A percentile compares a stretch with the other conserved stretches of the same genome.
These are phyloP conservation scores for Dendrobium huoshanense DNA, from an alignment of 106 monocot genomes.

Conservation along the genomic window DNA sequence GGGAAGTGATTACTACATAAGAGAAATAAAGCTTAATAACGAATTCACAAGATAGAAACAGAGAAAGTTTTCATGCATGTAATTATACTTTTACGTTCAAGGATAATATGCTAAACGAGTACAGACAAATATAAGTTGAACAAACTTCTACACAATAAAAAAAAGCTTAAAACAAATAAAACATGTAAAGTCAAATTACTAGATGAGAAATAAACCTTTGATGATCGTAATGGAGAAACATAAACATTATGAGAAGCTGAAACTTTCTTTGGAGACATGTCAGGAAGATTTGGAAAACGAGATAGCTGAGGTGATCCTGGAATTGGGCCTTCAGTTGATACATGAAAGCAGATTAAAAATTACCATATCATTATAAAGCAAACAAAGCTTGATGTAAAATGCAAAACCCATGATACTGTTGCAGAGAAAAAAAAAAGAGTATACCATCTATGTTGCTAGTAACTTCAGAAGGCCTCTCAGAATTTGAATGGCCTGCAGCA, in stretches of 20 bases:
- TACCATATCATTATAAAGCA: neutral
- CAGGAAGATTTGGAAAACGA: conserved; percentile 85
- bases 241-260: conserved; percentile 91
- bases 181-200: neutral
- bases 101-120: too few species aligned
- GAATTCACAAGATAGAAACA: neutral
- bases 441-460: conserved; percentile 44
- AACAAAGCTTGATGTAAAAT: neutral
- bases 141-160: neutral
- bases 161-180: neutral
- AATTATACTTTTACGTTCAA: neutral
- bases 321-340: conserved; percentile 35
- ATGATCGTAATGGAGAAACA: conserved; percentile 80
- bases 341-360: neutral
- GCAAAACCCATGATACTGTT: neutral
- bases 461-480: conserved; percentile 38
- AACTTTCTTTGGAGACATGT: conserved; percentile 99
- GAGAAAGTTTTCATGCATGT: neutral
- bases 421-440: neutral
- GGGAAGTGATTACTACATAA: neutral
- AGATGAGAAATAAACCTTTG: conserved; percentile 38
- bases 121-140: neutral
- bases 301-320: conserved; percentile 79
- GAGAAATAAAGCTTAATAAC: neutral
- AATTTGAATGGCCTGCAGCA: conserved; percentile 21